These are phyloP conservation scores for Acer yangbiense DNA, from an alignment of 345 rosid species.

Conservation along the genomic window DNA sequence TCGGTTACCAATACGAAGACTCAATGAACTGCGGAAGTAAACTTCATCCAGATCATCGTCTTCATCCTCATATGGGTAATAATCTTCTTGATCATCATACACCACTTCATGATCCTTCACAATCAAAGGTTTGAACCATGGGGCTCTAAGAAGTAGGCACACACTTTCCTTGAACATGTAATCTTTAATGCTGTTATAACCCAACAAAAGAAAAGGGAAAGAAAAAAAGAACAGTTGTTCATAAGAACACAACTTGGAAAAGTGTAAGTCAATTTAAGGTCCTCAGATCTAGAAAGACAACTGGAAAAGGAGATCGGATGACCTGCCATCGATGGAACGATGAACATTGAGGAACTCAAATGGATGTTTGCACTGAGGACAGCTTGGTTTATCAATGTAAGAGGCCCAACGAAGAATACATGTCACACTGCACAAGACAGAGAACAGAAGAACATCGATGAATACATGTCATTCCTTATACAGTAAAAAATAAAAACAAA, in stretches of 20 bases:
- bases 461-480: not conserved
- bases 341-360: slow-evolving; percentile 84
- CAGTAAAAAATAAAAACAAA: not conserved
- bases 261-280: not conserved
- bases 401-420: slow-evolving; percentile 96
- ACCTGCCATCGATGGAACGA: slow-evolving; percentile 91
- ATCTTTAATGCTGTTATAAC: slow-evolving; percentile 62
- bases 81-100: slow-evolving; percentile 47
- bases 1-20: slow-evolving; percentile 72
- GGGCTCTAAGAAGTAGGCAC: slow-evolving; percentile 83
- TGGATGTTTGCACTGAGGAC: slow-evolving; percentile 96
- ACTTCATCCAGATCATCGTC: slow-evolving; percentile 69
- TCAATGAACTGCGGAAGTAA: slow-evolving; percentile 49
- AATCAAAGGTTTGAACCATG: slow-evolving; percentile 71
- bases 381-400: slow-evolving; percentile 58
- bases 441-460: slow-evolving; percentile 8
- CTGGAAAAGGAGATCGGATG: not conserved
- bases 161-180: slow-evolving; percentile 96
- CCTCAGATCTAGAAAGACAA: not conserved
- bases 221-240: not conserved
- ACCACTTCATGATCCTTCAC: slow-evolving; percentile 47
- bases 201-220: not conserved
- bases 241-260: not conserved
- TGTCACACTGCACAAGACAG: slow-evolving; percentile 59
- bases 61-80: slow-evolving; percentile 51